Conservation (phyloP, 805 yeast genomes). For the Spencermartinsiella europaea region DNA sequence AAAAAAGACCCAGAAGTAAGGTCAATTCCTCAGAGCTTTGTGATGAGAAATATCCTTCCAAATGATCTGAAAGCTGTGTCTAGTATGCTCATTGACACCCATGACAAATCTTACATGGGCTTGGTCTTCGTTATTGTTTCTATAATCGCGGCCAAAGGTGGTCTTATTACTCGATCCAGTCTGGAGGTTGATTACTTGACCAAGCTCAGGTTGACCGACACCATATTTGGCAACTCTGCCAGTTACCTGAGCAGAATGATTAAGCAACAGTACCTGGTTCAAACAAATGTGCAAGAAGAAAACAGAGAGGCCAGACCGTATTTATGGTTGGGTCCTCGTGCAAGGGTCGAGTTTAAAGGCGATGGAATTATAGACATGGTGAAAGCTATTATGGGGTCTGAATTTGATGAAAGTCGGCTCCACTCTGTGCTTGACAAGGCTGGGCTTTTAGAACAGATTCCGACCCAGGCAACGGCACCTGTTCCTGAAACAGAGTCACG, state of each 20-base stretch:
- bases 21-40: not conserved
- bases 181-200: not conserved
- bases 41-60: constrained; percentile 3
- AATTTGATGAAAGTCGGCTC: not conserved
- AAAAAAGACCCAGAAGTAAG: constrained; percentile 1
- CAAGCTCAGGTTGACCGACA: not conserved
- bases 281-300: constrained; percentile 3
- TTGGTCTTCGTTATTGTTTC: constrained; percentile 6
- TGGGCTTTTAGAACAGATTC: too few species aligned
- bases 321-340: constrained; percentile 9
- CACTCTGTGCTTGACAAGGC: not conserved
- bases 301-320: not conserved
- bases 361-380: constrained; percentile 5
- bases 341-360: constrained; percentile 7
- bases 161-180: constrained; percentile 2
- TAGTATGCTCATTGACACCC: not conserved
- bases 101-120: constrained; percentile 8
- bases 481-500: too few species aligned
- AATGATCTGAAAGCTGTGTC: not conserved
- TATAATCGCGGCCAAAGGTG: constrained; percentile 6
- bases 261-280: constrained; percentile 5
- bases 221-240: not conserved
- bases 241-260: constrained; percentile 2
- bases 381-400: constrained; percentile 5
- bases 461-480: not conserved